Evolutionary conservation across 2,329 filamentous ascomycete species (phyloP), one percentile per base, ranked within the genome.

Genomic region (Venturia effusa): DNA sequence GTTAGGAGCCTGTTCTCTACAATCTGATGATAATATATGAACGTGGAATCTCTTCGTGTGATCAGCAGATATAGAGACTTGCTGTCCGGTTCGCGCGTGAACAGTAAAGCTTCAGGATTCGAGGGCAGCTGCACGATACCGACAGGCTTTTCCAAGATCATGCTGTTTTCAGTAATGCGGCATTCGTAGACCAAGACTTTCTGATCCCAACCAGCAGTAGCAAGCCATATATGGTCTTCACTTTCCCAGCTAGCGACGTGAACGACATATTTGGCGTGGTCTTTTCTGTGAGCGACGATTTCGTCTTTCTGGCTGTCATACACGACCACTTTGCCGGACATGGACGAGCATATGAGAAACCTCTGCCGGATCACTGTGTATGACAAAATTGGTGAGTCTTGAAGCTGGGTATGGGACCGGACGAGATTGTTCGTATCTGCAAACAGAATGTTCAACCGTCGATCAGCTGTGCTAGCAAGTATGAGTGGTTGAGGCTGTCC

Each of bases 151-250:
- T 72, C 74, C 17, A 78, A 70, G 27, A 63, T 66, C 32, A 66
- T 68, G 15, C 69, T 66, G 66, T 69, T 62, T 67, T 72, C 64
- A 70, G 70, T 45, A 6, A 68, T 61, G 43, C 64, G 30, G 5
- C 75, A 45, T 19, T 69, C 68, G 71, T 86, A 86, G 54, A 87
- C 68, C 61, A 79, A 71, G 40, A 86, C 72, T 67, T 80, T 84
- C 34, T 78, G 74, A 69, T 87, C 84, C 84, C 84, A 87, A 27
- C 83, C 84, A 4, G 83, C 84, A 15, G 81, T 86, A 5, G 83
- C 83, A 63, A 85, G 67, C 71, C 78, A 77, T 40, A 69, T 67
- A 24, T 67, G 64, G 11, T 68, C 68, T 15, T 69, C 68, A n/a
- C 75, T 71, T 61, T 74, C 70, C 65, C 72, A 73, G 1, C 71